phyloP scores from a whole-genome alignment of 2,329 filamentous ascomycete species.

The Sporothrix brunneoviolacea region DNA sequence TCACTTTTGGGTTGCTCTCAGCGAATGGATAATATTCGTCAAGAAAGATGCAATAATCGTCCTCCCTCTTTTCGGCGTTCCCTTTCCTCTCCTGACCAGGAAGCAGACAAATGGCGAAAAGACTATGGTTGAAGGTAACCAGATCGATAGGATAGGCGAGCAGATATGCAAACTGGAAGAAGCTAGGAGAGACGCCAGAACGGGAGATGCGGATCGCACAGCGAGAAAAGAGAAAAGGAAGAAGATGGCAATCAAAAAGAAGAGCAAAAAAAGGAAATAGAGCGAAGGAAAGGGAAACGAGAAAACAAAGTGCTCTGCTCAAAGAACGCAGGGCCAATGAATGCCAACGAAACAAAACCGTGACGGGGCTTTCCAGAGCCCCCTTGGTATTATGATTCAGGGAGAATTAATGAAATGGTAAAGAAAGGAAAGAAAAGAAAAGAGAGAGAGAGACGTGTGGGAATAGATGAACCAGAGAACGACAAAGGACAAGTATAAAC shows the following conservation, averaged over 20 bases:
- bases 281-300: background rate
- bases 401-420: background rate
- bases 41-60: background rate
- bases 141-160: no score
- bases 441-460: background rate
- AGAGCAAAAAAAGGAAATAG: background rate
- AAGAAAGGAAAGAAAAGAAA: conserved; percentile 2
- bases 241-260: background rate
- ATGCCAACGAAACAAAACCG: background rate
- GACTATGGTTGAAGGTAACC: no score
- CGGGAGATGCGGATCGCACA: background rate
- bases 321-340: background rate
- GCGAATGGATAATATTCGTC: background rate
- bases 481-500: background rate
- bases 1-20: background rate
- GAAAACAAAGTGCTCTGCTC: background rate
- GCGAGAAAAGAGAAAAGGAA: background rate
- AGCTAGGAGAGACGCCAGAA: background rate
- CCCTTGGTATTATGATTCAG: background rate
- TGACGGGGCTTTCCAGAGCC: background rate
- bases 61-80: no score
- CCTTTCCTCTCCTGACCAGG: no score
- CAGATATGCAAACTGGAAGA: no score
- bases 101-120: no score
- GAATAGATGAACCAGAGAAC: background rate